Percentiles rank a stretch among this genome's conserved stretches.
Evolutionary conservation across 441 rosid genomes (phyloP).

Genomic region (Brassica balearica): DNA sequence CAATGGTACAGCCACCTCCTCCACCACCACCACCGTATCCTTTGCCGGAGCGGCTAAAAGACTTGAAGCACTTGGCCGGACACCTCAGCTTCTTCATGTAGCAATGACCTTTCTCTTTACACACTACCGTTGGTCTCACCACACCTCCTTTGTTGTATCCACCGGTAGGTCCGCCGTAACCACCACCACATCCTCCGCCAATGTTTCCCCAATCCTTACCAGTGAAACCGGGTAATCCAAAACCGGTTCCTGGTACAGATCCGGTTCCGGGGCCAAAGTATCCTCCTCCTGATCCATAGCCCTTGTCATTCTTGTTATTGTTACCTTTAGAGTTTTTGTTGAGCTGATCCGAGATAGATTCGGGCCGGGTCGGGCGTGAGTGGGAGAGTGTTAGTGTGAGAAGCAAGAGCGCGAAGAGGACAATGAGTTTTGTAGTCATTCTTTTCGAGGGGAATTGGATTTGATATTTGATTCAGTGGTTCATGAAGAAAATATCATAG

Average conservation of each 20-base stretch:
- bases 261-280: slow-evolving; percentile 46
- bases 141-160: slow-evolving; percentile 65
- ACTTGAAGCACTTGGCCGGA: slow-evolving; percentile 87
- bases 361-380: slow-evolving; percentile 46
- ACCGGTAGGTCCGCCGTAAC: slow-evolving; percentile 67
- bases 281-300: slow-evolving; percentile 38
- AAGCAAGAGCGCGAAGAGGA: slow-evolving; percentile 31
- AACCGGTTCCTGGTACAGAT: slow-evolving; percentile 54
- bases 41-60: slow-evolving; percentile 72
- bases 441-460: slow-evolving; percentile 15
- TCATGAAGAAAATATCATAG: slow-evolving; percentile 24
- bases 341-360: slow-evolving; percentile 29
- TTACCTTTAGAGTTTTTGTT: slow-evolving; percentile 41
- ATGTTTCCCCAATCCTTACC: slow-evolving; percentile 56
- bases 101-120: slow-evolving; percentile 82
- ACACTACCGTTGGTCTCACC: slow-evolving; percentile 63
- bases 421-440: slow-evolving; percentile 44
- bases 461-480: slow-evolving; percentile 9
- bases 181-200: slow-evolving; percentile 74
- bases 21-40: slow-evolving; percentile 88
- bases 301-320: slow-evolving; percentile 36
- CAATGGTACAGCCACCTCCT: slow-evolving; percentile 89
- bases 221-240: slow-evolving; percentile 49
- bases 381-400: slow-evolving; percentile 46
- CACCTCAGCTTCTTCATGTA: slow-evolving; percentile 80